Evolutionary conservation across 208 protist genomes (phyloP).

Genomic region (Acanthamoeba lenticulata): DNA sequence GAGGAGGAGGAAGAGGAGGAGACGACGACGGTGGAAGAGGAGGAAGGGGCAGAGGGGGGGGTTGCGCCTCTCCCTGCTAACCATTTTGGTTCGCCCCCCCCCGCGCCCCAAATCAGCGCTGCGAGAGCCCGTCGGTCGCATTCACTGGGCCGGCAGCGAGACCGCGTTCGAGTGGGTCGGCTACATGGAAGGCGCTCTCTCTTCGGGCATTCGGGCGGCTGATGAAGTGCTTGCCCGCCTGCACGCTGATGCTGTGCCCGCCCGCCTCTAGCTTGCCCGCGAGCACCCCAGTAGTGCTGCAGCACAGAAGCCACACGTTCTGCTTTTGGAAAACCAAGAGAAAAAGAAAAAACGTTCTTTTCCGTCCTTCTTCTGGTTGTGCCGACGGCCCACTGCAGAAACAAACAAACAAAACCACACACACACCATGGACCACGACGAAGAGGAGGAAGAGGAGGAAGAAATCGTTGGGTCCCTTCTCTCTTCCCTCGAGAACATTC

Average conservation of each 20-base stretch:
- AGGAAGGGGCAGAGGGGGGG: too few relatives aligned
- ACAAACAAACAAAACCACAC: too few relatives aligned
- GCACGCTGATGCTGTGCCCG: neutral
- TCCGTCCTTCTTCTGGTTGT: too few relatives aligned
- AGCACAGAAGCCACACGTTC: too few relatives aligned
- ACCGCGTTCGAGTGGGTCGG: conserved; percentile 72
- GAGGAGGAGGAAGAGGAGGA: neutral
- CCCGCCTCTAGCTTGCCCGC: too few relatives aligned
- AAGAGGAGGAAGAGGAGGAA: conserved; percentile 26
- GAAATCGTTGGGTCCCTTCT: conserved; percentile 29
- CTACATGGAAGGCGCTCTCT: conserved; percentile 79
- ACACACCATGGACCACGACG: neutral
- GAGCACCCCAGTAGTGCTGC: too few relatives aligned
- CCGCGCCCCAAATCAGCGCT: neutral
- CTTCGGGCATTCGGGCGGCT: conserved; percentile 66
- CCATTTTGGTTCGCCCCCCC: neutral
- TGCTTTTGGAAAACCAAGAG: too few relatives aligned
- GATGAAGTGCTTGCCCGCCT: conserved; percentile 56
- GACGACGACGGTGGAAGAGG: too few relatives aligned
- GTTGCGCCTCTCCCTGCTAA: neutral
- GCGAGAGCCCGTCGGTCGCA: conserved; percentile 44
- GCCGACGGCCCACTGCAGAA: too few relatives aligned
- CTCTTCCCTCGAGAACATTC: conserved; percentile 38
- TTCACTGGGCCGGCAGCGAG: conserved; percentile 80
- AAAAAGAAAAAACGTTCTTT: too few relatives aligned